Evolutionary conservation across 805 yeast species (phyloP), one percentile per base, ranked within the genome.

Genomic region (Ogataea kodamae): DNA sequence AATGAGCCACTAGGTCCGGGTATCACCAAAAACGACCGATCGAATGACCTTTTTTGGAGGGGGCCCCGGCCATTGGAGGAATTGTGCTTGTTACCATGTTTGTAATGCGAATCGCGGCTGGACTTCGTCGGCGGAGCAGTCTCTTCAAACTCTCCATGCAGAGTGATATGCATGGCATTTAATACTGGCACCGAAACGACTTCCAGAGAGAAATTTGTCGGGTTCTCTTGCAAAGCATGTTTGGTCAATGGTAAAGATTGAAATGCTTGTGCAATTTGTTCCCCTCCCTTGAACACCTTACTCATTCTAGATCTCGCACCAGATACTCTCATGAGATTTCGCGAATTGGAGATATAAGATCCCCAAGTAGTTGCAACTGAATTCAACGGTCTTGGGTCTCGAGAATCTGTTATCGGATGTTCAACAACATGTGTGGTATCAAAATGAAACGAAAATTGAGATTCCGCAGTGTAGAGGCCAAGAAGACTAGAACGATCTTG

Each of bases 101-200:
- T 38, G 21, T 39, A 31, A 15, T 34, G 42, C 18, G 20, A 33
- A 11, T 41, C 40, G 5, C 13, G 12, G 13, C 9, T 17, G n/a
- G 28, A 6, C 17, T 24, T 28, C 40, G 25, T 72, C 1, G 89
- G 87, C 13, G 65, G 67, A 0, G 65, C 78, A 14, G 61, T 55
- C 59, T 92, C 97, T 31, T 76, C 78, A 53, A 76, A 90, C 38
- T 74, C 79, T 4, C 98, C 98, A 62, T 92, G 98, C 10, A 90
- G 61, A 0, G 77, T 67, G 27, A 90, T 72, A 50, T 84, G 68
- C 49, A 92, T 76, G 5, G 95, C 96, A 32, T 78, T 74, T 18
- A 88, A 73, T 29, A 74, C 78, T 6, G 85, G 78, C 37, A 68
- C 73, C 16, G 88, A 72, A 66, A 81, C 77, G 2, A 85, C 71